phyloP scores from a whole-genome alignment of 257 asterid genomes.

The Scutellaria barbata region DNA sequence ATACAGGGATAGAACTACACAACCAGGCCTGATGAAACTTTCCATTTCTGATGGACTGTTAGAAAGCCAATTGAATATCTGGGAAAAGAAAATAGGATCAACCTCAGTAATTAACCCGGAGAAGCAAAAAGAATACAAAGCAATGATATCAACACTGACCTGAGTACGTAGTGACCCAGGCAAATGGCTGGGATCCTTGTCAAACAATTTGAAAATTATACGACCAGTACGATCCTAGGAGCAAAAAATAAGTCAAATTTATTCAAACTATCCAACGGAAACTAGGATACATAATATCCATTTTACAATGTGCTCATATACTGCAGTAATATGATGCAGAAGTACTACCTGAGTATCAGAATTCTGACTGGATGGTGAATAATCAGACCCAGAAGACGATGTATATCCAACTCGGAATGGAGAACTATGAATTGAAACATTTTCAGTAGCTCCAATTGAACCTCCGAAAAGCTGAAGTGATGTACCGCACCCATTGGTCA shows the following conservation, averaged over 20 bases:
- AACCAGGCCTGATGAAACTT: conserved; percentile 94
- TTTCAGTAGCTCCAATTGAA: conserved; percentile 41
- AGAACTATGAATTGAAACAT: conserved; percentile 59
- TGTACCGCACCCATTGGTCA: conserved; percentile 50
- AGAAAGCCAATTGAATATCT: conserved; percentile 87
- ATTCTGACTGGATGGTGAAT: conserved; percentile 72
- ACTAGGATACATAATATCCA: conserved; percentile 11
- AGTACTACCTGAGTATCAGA: conserved; percentile 80
- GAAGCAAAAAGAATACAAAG: conserved; percentile 18
- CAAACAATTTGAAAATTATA: conserved; percentile 86
- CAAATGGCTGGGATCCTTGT: conserved; percentile 91
- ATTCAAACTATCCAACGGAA: neutral
- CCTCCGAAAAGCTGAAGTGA: conserved; percentile 69
- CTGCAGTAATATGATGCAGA: conserved; percentile 9
- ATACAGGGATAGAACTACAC: conserved; percentile 76
- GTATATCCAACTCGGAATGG: conserved; percentile 63
- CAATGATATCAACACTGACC: conserved; percentile 49
- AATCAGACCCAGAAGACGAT: conserved; percentile 82
- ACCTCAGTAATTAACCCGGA: conserved; percentile 21
- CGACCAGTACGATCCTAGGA: conserved; percentile 86
- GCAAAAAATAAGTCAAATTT: conserved; percentile 26
- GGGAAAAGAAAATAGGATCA: conserved; percentile 35
- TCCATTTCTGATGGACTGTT: conserved; percentile 94
- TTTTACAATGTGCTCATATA: conserved; percentile 3
- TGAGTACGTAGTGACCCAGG: conserved; percentile 76